A percentile compares a stretch with the other conserved stretches of the same genome.
phyloP scores from a whole-genome alignment of 495 filamentous ascomycete genomes.

The Coniosporium apollinis region DNA sequence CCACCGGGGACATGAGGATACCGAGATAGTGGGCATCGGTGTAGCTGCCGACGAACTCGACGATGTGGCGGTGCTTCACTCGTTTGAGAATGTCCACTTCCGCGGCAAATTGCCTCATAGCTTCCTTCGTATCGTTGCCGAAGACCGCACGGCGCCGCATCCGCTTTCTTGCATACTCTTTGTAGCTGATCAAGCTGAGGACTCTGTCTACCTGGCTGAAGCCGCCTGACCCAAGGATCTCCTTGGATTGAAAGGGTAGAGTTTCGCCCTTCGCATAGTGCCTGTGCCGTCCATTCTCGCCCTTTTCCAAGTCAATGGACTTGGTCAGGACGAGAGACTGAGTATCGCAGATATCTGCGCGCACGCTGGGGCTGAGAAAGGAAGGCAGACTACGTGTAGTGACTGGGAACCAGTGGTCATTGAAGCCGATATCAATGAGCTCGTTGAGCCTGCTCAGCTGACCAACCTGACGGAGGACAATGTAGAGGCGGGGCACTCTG shows the following conservation, averaged over 20 bases:
- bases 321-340: conserved; percentile 10
- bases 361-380: not conserved
- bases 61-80: conserved; percentile 11
- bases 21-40: conserved; percentile 1
- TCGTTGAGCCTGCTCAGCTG: conserved; percentile 4
- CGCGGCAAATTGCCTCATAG: conserved; percentile 3
- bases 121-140: conserved; percentile 1
- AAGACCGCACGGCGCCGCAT: conserved; percentile 7
- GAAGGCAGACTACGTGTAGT: conserved; percentile 1
- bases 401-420: conserved; percentile 8
- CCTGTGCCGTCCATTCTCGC: conserved; percentile 4
- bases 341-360: conserved; percentile 1
- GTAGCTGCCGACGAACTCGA: conserved; percentile 4
- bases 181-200: conserved; percentile 8
- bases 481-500: conserved; percentile 6
- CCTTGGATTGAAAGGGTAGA: conserved; percentile 3
- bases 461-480: conserved; percentile 8
- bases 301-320: conserved; percentile 10
- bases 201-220: conserved; percentile 11
- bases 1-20: conserved; percentile 3
- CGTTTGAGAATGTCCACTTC: conserved; percentile 12
- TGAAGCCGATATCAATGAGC: conserved; percentile 5
- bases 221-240: conserved; percentile 7
- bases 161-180: conserved; percentile 11
- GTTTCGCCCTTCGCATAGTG: conserved; percentile 5